These are phyloP conservation scores for Neonothopanus nambi DNA, from an alignment of 1,284 basidiomycete genomes.

Conservation along the genomic window DNA sequence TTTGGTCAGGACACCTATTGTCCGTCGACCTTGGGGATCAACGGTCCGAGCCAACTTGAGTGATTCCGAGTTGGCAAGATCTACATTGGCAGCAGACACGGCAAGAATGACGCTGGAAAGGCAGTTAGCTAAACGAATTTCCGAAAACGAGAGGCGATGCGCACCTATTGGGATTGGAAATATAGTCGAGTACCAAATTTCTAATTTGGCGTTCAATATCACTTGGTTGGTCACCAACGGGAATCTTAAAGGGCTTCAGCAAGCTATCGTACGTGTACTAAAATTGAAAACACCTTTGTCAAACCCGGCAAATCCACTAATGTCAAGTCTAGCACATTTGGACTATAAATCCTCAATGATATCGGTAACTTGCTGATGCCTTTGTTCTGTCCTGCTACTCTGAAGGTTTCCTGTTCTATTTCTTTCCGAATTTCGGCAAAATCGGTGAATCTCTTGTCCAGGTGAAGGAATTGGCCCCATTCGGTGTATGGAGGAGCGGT, in stretches of 20 bases:
- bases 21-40: constrained; percentile 93
- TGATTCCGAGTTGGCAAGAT: constrained; percentile 97
- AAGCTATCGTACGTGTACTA: not conserved
- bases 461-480: constrained; percentile 96
- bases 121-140: not conserved
- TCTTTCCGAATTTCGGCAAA: constrained; percentile 93
- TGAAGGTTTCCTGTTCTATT: constrained; percentile 97
- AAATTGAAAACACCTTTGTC: constrained; percentile 74
- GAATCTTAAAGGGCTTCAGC: constrained; percentile 59
- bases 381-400: constrained; percentile 99
- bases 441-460: constrained; percentile 90
- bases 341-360: constrained; percentile 92
- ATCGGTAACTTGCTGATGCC: constrained; percentile 96
- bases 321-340: constrained; percentile 93
- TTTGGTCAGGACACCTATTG: constrained; percentile 96
- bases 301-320: constrained; percentile 95
- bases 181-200: constrained; percentile 91
- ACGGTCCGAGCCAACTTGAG: constrained; percentile 95
- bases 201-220: constrained; percentile 98
- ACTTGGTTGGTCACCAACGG: constrained; percentile 87
- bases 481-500: constrained; percentile 59
- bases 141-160: constrained; percentile 22
- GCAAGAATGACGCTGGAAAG: constrained; percentile 85
- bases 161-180: constrained; percentile 94
- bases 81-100: constrained; percentile 96